These are phyloP conservation scores for Aureobasidium vineae DNA, from an alignment of 2,329 filamentous ascomycete genomes.

Conservation along the genomic window DNA sequence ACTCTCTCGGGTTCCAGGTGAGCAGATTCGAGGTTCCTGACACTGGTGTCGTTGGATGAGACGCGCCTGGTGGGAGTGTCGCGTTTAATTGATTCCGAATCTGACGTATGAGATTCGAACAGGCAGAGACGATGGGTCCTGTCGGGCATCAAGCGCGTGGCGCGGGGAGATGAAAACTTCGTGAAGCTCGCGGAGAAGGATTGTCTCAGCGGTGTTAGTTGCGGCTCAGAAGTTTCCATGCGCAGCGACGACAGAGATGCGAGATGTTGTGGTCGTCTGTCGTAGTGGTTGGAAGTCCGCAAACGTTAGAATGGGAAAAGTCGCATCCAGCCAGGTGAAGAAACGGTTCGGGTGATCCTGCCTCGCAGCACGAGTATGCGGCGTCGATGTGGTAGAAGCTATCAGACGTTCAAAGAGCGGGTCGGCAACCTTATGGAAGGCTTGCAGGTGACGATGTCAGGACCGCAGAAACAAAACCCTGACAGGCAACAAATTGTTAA, in stretches of 20 bases:
- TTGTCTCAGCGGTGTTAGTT: constrained; percentile 6
- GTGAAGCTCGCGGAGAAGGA: neutral
- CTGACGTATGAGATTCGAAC: constrained; percentile 24
- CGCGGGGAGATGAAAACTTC: constrained; percentile 10
- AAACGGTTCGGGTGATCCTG: constrained; percentile 27
- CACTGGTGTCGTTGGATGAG: neutral
- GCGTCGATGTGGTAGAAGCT: constrained; percentile 24
- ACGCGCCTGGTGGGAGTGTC: constrained; percentile 21
- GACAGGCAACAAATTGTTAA: constrained; percentile 15
- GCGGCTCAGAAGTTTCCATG: constrained; percentile 25
- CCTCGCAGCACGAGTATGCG: constrained; percentile 9
- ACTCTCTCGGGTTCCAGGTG: neutral
- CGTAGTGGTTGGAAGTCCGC: constrained; percentile 22
- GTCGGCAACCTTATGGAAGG: constrained; percentile 26
- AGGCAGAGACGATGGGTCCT: constrained; percentile 7
- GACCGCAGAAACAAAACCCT: constrained; percentile 14
- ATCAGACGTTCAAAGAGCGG: constrained; percentile 26
- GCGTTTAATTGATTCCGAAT: constrained; percentile 20
- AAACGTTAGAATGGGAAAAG: constrained; percentile 22
- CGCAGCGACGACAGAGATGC: constrained; percentile 15
- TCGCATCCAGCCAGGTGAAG: constrained; percentile 22
- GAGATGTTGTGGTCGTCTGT: constrained; percentile 2
- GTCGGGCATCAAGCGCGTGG: constrained; percentile 18
- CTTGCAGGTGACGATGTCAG: constrained; percentile 18
- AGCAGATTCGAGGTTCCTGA: neutral